A percentile compares a stretch with the other conserved stretches of the same genome.
Conservation (phyloP, 257 asterid species). For the Apocynum venetum region DNA sequence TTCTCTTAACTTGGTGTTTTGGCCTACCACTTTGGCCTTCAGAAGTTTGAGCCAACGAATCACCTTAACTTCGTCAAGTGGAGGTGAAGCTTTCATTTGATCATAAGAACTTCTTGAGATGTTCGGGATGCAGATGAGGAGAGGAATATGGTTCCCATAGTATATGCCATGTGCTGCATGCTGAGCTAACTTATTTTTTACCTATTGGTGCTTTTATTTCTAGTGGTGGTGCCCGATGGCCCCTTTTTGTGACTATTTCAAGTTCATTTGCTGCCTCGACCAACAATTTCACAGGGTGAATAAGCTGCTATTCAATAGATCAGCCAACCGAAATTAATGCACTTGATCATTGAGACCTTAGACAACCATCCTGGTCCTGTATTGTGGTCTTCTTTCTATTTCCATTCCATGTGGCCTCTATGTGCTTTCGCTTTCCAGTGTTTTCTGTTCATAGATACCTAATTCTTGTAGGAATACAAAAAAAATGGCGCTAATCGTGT, state of each 20-base stretch:
- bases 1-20: background rate
- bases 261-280: slow-evolving; percentile 1
- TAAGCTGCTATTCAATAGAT: background rate
- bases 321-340: background rate
- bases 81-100: background rate
- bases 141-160: background rate
- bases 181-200: background rate
- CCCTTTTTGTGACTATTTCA: background rate
- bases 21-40: background rate
- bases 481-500: background rate
- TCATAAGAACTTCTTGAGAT: background rate
- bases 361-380: slow-evolving; percentile 32
- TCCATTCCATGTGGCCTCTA: slow-evolving; percentile 44
- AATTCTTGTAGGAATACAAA: background rate
- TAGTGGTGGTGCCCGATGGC: background rate
- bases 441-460: slow-evolving; percentile 10
- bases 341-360: background rate
- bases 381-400: slow-evolving; percentile 18
- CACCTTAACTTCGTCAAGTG: background rate
- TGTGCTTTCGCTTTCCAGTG: slow-evolving; percentile 33
- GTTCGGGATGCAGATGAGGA: background rate
- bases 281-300: background rate
- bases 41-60: background rate
- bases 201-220: too few relatives aligned
- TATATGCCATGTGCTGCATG: background rate